Base-by-base conservation (phyloP, 345 rosid genomes). In the Dimocarpus longan region DNA sequence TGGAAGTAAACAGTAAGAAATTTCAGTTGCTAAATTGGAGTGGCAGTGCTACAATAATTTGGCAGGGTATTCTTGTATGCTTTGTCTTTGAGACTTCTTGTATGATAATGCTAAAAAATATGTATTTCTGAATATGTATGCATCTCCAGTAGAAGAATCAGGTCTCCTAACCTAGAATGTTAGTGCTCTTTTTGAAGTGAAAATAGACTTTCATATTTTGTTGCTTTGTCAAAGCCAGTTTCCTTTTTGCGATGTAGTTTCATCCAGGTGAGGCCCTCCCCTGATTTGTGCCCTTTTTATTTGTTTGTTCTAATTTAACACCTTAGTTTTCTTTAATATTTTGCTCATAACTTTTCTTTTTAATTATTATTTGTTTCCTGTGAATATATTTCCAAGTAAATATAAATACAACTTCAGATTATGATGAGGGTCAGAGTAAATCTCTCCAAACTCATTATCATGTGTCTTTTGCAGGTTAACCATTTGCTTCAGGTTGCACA, bases 401-500 rank as follows among this genome's bases (percentile, higher is more conserved):
- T 57, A 50, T n/a, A 5, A 72, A 72, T 16, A 37, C 43, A 39
- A 52, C 65, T 64, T 43, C 32, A 43, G 21, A 42, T 40, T 60
- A 28, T 42, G n/a, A 22, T 42, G n/a, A 22, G 40, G 19, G 63
- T 44, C 26, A 15, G 40, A 13, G 9, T 42, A 24, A 22, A 5
- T 19, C 10, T 11, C 8, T n/a, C 22, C 50, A 43, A 76, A 43
- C 42, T 3, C 3, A 2, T 69, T 15, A 65, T 15, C 9, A 28
- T 5, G n/a, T 37, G 62, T 48, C 28, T 57, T 68, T 76, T 86
- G 80, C 88, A 96, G 99, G 98, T 96, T 69, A 94, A 88, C 86
- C 97, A 96, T 81, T 79, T 94, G 80, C 92, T 96, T 59, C 97
- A 96, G 87, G 97, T 94, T 74, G 99, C 95, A 4, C 97, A 94